Base-by-base conservation (phyloP, 768 basidiomycete species). In the Boletus coccyginus region DNA sequence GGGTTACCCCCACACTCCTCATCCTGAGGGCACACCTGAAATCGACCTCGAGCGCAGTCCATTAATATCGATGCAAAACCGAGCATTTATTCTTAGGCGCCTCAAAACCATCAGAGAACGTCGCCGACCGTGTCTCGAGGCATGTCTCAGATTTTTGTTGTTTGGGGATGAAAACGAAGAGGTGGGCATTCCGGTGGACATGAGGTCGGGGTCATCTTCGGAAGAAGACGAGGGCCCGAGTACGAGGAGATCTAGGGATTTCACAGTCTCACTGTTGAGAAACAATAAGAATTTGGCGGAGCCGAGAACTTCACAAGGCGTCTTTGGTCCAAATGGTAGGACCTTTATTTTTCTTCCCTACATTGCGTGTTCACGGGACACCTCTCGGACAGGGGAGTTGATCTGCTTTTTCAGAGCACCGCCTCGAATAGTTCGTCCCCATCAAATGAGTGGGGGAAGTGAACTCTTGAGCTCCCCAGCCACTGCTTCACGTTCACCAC, bases 271-370 rank as follows among this genome's bases (percentile, higher is more conserved):
- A 0, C 62, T 87, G 2, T 62, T 88, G 57, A 76, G 85, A 48
- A 83, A 78, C 48, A 80, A 85, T 62, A 90, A 92, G 72, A 92
- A 92, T 66, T 69, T 93, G 7, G 87, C 89, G 0, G 92, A 94
- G 69, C 88, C 92, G 2, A 76, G 90, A 58, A 92, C 90, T 0
- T 92, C 90, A 2, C 93, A 94, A 64, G 94, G 91, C 3, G 81
- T 86, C 0, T 96, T 95, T 75, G 90, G 93, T 1, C 90, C 90
- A 0, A 92, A 92, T 66, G 94, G 94, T 92, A 56, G 45, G 77
- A 66, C 5, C 8, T 29, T 40, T 27, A 4, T 27, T 32, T 52
- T 36, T 17, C 27, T 35, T 33, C 27, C 4, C 3, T 42, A 16
- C 54, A 51, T 44, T n/a, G 52, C 17, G n/a, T 50, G 11, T 46